Conservation (phyloP, 441 rosid species). For the Corymbia calophylla region DNA sequence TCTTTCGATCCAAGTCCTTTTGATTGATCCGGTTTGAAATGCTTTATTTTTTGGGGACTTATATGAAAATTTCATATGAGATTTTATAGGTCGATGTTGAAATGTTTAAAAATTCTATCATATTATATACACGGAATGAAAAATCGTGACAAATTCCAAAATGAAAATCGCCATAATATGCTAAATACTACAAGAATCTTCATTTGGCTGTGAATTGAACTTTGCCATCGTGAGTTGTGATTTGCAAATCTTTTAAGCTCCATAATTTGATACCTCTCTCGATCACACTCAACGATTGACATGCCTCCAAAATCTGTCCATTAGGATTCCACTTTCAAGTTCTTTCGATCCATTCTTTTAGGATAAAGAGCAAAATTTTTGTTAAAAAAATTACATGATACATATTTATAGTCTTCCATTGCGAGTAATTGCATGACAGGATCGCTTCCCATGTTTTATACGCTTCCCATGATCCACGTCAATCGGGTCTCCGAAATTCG, state of each 20-base stretch:
- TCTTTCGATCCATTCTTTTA: rapidly evolving
- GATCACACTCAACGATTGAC: rapidly evolving
- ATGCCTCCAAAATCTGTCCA: rapidly evolving
- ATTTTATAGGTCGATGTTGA: background rate
- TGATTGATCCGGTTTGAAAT: background rate
- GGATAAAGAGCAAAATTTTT: background rate
- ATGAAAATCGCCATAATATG: rapidly evolving
- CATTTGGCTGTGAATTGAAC: rapidly evolving
- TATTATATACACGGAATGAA: rapidly evolving
- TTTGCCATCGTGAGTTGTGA: background rate
- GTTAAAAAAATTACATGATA: too few relatives aligned
- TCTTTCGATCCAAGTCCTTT: background rate
- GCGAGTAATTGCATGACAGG: background rate
- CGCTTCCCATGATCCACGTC: rapidly evolving
- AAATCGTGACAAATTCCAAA: background rate
- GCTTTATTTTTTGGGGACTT: background rate
- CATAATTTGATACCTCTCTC: background rate
- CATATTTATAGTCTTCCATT: too few relatives aligned
- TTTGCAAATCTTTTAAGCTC: background rate
- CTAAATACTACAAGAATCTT: background rate
- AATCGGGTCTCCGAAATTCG: background rate
- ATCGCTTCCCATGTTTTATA: background rate
- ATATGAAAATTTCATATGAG: rapidly evolving
- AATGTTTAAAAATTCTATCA: background rate
- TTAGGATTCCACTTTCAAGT: rapidly evolving